A percentile compares a stretch with the other conserved stretches of the same genome.
These are phyloP conservation scores for Skeletonema marinoi DNA, from an alignment of 108 stramenopile genomes.

Conservation along the genomic window DNA sequence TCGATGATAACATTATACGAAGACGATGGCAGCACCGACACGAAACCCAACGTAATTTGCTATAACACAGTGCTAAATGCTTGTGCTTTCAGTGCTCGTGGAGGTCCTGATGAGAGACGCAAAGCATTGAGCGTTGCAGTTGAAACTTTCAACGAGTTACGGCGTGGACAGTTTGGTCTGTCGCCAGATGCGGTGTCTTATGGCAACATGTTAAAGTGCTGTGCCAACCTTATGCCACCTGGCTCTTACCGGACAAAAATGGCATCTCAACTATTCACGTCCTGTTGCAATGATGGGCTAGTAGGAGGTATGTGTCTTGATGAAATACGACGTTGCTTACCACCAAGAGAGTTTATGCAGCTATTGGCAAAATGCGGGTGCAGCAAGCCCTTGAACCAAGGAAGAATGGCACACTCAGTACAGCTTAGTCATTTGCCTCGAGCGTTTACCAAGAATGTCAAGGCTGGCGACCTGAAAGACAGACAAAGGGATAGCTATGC, in stretches of 20 bases:
- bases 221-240: conserved; percentile 63
- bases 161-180: conserved; percentile 6
- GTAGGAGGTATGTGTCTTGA: conserved; percentile 67
- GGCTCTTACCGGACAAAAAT: conserved; percentile 52
- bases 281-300: conserved; percentile 60
- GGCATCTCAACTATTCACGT: conserved; percentile 48
- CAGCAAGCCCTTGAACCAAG: conserved; percentile 13
- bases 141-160: conserved; percentile 42
- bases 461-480: conserved; percentile 13
- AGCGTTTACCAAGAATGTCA: conserved; percentile 48
- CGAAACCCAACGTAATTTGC: conserved; percentile 55
- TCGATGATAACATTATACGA: conserved; percentile 50
- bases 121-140: conserved; percentile 62
- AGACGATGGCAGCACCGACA: conserved; percentile 19
- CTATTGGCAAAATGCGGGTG: conserved; percentile 32
- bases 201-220: conserved; percentile 66
- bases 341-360: conserved; percentile 29
- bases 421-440: conserved; percentile 49
- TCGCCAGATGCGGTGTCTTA: conserved; percentile 66
- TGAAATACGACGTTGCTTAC: conserved; percentile 58
- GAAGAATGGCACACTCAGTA: conserved; percentile 25
- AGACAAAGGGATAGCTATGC: conserved; percentile 20
- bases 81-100: conserved; percentile 65
- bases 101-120: conserved; percentile 44
- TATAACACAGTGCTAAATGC: conserved; percentile 77